Evolutionary conservation across 805 yeast genomes (phyloP).

Genomic region (Teunomyces kruisii): DNA sequence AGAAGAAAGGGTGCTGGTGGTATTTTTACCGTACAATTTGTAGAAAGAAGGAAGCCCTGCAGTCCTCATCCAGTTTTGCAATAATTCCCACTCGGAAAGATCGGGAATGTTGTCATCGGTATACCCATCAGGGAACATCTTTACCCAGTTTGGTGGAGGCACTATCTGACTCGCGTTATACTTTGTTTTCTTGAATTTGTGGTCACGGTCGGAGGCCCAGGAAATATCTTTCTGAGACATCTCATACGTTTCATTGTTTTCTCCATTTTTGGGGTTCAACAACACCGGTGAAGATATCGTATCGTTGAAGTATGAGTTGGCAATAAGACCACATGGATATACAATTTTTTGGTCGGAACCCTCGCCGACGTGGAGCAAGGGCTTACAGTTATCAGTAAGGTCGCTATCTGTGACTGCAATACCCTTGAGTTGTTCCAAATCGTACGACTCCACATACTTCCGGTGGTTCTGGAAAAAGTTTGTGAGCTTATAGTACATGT

Average conservation of each 20-base stretch:
- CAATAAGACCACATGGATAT: slow-evolving; percentile 95
- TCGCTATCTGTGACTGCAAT: slow-evolving; percentile 54
- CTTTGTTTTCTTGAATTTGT: slow-evolving; percentile 66
- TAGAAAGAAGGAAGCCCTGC: slow-evolving; percentile 90
- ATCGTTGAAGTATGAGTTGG: slow-evolving; percentile 91
- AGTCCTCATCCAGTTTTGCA: slow-evolving; percentile 98
- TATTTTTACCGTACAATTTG: slow-evolving; percentile 78
- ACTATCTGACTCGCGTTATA: slow-evolving; percentile 70
- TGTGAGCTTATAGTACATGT: slow-evolving; percentile 79
- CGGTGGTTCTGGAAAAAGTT: slow-evolving; percentile 95
- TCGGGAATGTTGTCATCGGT: slow-evolving; percentile 79
- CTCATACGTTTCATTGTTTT: slow-evolving; percentile 42
- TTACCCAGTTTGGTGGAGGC: slow-evolving; percentile 93
- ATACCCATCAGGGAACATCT: slow-evolving; percentile 81
- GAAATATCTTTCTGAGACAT: slow-evolving; percentile 65
- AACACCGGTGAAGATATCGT: slow-evolving; percentile 59
- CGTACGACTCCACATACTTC: slow-evolving; percentile 84
- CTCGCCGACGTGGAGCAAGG: slow-evolving; percentile 38
- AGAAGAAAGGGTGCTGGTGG: slow-evolving; percentile 48
- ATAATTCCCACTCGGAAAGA: slow-evolving; percentile 71
- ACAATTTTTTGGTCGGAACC: slow-evolving; percentile 43
- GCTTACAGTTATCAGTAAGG: slow-evolving; percentile 43
- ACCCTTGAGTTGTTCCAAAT: slow-evolving; percentile 79
- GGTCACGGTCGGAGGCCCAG: slow-evolving; percentile 74
- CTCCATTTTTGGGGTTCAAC: slow-evolving; percentile 44